Percentiles rank a stretch among this genome's conserved stretches.
Evolutionary conservation across 345 rosid species (phyloP).

Genomic region (Gossypium anomalum): DNA sequence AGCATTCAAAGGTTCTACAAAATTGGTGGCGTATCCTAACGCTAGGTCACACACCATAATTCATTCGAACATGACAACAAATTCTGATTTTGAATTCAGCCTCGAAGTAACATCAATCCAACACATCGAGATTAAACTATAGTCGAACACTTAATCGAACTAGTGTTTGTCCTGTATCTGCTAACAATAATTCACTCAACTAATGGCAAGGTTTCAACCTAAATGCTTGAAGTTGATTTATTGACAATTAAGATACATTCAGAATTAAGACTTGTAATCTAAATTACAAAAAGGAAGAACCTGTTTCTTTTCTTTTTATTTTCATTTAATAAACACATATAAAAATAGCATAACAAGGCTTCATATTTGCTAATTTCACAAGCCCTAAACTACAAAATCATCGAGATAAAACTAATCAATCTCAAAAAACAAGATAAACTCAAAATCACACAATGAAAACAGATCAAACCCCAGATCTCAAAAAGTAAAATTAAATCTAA

Average conservation of each 20-base stretch:
- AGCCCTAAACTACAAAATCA: not conserved
- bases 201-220: not conserved
- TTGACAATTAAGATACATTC: not conserved
- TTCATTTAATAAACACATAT: not conserved
- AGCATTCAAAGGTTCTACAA: too few species aligned
- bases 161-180: not conserved
- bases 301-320: not conserved
- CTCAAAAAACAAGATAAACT: not conserved
- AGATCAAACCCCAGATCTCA: slow-evolving; percentile 31
- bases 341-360: not conserved
- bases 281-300: not conserved
- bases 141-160: not conserved
- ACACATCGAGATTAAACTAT: not conserved
- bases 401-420: not conserved
- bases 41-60: not conserved
- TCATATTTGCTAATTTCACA: not conserved
- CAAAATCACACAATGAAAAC: slow-evolving; percentile 3
- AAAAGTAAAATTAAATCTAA: not conserved
- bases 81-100: not conserved
- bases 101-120: not conserved
- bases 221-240: not conserved
- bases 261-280: not conserved
- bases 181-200: not conserved
- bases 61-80: not conserved
- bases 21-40: too few species aligned